Base-by-base conservation (phyloP, 192 early-diverging fungal genomes). In the Linnemannia elongata region DNA sequence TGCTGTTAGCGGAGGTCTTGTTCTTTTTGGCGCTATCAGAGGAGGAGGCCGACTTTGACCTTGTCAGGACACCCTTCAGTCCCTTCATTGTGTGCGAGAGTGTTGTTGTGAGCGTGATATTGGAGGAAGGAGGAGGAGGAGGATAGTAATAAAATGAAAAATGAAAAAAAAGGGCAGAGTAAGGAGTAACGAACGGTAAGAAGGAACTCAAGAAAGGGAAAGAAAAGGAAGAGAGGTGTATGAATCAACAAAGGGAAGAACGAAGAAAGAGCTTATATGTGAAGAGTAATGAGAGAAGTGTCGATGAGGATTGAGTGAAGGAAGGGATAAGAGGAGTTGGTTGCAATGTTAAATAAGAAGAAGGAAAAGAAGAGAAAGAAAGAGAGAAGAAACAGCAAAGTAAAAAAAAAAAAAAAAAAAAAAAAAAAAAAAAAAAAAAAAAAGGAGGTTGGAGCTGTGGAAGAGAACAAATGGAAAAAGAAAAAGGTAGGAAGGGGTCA, bases 21-120 rank as follows among this genome's bases (percentile, higher is more conserved):
- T 73, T 73, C 39, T 45, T 73, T 24, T 45, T 73, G 35, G 55
- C 60, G 17, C 60, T 76, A 12, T 66, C 60, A 6, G 49, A 52
- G 30, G 60, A 66, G 2, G 60, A 66, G 60, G 60, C 60, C 17
- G 75, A 76, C 75, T 76, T 76, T 18, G 45, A 63, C 57, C 75
- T 76, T n/a, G 49, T 63, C 41, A 76, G 41, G 75, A 76, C 75
- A 35, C 75, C 75, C 57, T 76, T 76, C 75, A 76, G 60, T 55
- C 75, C 75, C 41, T 76, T 76, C 75, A 76, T 76, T 76, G 75
- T 60, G n/a, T 60, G 57, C n/a, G 35, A 60, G 13, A 41, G 15
- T 27, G 54, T 44, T 27, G 54, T 44, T 39, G 36, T 35, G 52
- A 35, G 69, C 69, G 41, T 75, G 57, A 42, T 57, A 49, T 72